phyloP scores from a whole-genome alignment of 495 filamentous ascomycete species.

The Lasiosphaeria miniovina region DNA sequence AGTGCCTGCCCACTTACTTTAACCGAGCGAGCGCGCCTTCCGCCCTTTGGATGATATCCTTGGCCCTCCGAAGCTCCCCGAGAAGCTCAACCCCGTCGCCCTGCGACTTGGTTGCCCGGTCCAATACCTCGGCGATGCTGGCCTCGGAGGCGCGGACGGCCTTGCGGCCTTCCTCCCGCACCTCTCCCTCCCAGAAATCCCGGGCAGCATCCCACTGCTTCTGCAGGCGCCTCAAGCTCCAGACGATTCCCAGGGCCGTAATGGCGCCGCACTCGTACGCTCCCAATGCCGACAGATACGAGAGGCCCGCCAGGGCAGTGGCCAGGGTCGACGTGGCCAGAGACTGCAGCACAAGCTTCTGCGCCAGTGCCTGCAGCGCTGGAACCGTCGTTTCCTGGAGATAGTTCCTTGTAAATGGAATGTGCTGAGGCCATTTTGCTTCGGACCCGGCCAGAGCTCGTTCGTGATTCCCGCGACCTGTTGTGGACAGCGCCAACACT shows the following conservation, averaged over 20 bases:
- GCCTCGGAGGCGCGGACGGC: constrained; percentile 69
- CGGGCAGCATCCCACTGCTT: constrained; percentile 71
- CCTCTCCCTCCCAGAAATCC: constrained; percentile 67
- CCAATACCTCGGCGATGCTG: constrained; percentile 56
- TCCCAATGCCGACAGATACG: constrained; percentile 59
- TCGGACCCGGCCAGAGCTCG: background rate
- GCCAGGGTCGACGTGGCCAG: constrained; percentile 61
- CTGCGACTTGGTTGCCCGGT: constrained; percentile 33
- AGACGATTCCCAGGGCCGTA: constrained; percentile 73
- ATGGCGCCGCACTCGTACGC: constrained; percentile 77
- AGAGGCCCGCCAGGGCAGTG: constrained; percentile 61
- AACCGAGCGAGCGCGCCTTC: constrained; percentile 33
- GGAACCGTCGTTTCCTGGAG: constrained; percentile 66
- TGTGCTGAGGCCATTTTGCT: constrained; percentile 44
- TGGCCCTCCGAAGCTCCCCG: constrained; percentile 49
- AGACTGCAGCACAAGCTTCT: constrained; percentile 73
- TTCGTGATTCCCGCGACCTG: background rate
- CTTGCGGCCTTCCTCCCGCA: constrained; percentile 76
- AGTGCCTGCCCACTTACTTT: constrained; percentile 1
- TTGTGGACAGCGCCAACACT: constrained; percentile 3
- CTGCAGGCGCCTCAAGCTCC: constrained; percentile 72
- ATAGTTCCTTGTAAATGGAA: constrained; percentile 55
- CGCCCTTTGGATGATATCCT: constrained; percentile 53
- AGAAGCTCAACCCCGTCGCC: constrained; percentile 29
- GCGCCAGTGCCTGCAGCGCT: constrained; percentile 73